Evolutionary conservation across 495 filamentous ascomycete genomes (phyloP).

Genomic region (Neurospora sp.): DNA sequence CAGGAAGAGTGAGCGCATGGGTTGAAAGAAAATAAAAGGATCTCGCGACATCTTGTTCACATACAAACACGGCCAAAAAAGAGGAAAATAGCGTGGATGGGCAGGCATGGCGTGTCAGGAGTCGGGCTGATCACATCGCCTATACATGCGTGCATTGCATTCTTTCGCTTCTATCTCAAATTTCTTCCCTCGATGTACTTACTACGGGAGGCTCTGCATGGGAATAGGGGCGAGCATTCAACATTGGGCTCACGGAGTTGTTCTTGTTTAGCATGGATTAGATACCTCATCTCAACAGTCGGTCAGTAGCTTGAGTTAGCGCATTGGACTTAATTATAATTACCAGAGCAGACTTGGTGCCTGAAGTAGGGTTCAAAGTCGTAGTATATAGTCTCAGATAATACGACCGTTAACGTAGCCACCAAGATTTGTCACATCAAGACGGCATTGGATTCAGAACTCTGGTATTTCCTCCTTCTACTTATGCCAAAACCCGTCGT

Average conservation of each 20-base stretch:
- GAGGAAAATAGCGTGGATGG: neutral
- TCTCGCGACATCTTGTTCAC: neutral
- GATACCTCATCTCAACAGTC: neutral
- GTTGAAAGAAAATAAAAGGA: neutral
- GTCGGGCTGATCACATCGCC: neutral
- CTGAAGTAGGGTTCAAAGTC: no score
- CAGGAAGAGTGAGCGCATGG: conserved; percentile 31
- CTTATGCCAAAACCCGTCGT: neutral
- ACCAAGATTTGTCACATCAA: neutral
- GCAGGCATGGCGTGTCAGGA: neutral
- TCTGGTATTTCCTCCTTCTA: neutral
- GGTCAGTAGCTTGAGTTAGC: neutral
- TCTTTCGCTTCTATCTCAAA: neutral
- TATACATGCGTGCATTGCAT: neutral
- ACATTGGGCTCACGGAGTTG: conserved; percentile 13
- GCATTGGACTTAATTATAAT: neutral
- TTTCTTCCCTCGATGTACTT: neutral
- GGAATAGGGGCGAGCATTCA: conserved; percentile 16
- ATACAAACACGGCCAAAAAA: neutral
- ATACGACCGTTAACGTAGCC: neutral
- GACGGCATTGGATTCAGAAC: neutral
- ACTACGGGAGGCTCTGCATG: conserved; percentile 3
- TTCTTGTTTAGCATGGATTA: neutral
- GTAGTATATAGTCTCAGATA: neutral
- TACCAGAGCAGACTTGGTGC: neutral